Evolutionary conservation across 2,329 filamentous ascomycete genomes (phyloP).

Genomic region (Colletotrichum tofieldiae): DNA sequence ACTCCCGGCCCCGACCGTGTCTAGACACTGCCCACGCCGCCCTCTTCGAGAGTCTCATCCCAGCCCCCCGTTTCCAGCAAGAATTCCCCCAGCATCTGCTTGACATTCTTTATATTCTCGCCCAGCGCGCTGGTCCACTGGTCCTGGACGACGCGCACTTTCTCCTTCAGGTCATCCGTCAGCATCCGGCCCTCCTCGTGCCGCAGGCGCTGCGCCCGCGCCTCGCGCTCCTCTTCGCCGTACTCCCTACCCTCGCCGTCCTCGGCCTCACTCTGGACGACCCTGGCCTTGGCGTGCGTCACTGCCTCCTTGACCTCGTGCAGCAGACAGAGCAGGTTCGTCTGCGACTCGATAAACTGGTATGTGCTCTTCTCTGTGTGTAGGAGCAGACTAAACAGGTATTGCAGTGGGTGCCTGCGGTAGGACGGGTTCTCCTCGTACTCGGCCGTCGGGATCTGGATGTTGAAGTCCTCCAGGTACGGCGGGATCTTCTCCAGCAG

Average conservation of each 20-base stretch:
- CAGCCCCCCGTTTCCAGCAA: constrained; percentile 86
- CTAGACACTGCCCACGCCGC: constrained; percentile 65
- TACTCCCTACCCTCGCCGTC: constrained; percentile 55
- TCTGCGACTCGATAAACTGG: constrained; percentile 97
- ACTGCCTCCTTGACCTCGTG: constrained; percentile 91
- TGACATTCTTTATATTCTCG: constrained; percentile 80
- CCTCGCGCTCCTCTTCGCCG: constrained; percentile 52
- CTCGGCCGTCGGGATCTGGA: constrained; percentile 85
- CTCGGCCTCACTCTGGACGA: constrained; percentile 76
- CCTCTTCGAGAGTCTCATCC: constrained; percentile 82
- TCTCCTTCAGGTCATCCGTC: constrained; percentile 92
- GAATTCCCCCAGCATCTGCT: constrained; percentile 81
- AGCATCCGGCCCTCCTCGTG: constrained; percentile 78
- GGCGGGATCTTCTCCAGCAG: constrained; percentile 85
- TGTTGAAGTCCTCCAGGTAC: constrained; percentile 72
- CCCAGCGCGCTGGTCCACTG: constrained; percentile 94
- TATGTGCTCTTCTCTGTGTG: constrained; percentile 95
- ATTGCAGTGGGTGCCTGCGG: constrained; percentile 86
- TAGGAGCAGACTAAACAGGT: constrained; percentile 86
- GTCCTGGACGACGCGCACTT: constrained; percentile 90
- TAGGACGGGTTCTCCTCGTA: constrained; percentile 90
- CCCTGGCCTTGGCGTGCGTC: constrained; percentile 77
- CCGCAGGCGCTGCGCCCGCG: constrained; percentile 70
- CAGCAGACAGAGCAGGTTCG: constrained; percentile 88
- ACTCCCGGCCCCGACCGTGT: background rate